Evolutionary conservation across 768 basidiomycete genomes (phyloP).

Genomic region (Pulveroboletus sp.): DNA sequence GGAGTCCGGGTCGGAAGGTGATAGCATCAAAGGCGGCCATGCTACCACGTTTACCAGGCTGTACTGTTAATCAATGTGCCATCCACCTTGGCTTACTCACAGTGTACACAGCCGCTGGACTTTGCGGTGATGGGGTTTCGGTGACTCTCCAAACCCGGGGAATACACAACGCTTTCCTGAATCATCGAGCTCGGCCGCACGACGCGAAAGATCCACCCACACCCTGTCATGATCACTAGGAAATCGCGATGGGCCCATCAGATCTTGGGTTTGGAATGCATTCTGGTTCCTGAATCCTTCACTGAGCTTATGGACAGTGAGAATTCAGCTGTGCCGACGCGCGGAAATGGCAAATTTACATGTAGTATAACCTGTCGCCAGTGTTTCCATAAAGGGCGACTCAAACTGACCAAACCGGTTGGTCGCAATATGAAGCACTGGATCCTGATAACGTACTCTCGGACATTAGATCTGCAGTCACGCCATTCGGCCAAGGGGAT

Average conservation of each 20-base stretch:
- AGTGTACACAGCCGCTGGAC: conserved; percentile 14
- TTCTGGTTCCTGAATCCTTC: not conserved
- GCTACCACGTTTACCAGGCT: conserved; percentile 11
- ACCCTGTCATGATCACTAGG: conserved; percentile 16
- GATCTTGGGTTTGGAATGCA: conserved; percentile 13
- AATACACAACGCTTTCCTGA: conserved; percentile 3
- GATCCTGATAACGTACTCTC: conserved; percentile 18
- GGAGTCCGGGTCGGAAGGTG: conserved; percentile 7
- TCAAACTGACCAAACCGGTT: conserved; percentile 7
- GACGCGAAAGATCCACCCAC: conserved; percentile 6
- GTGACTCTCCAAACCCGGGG: not conserved
- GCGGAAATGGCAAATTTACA: conserved; percentile 12
- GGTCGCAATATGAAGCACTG: conserved; percentile 18
- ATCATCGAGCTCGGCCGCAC: conserved; percentile 6
- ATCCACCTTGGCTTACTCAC: conserved; percentile 1
- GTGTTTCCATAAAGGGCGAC: conserved; percentile 15
- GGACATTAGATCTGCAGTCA: conserved; percentile 10
- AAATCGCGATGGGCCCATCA: conserved; percentile 11
- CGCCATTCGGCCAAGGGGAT: conserved; percentile 9
- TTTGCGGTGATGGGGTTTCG: conserved; percentile 7
- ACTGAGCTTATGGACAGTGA: conserved; percentile 4
- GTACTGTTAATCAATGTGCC: conserved; percentile 11
- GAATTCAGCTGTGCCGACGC: conserved; percentile 4
- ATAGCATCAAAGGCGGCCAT: conserved; percentile 3
- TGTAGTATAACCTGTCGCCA: conserved; percentile 12